Evolutionary conservation across 257 asterid genomes (phyloP).

Genomic region (Nicotiana undulata): DNA sequence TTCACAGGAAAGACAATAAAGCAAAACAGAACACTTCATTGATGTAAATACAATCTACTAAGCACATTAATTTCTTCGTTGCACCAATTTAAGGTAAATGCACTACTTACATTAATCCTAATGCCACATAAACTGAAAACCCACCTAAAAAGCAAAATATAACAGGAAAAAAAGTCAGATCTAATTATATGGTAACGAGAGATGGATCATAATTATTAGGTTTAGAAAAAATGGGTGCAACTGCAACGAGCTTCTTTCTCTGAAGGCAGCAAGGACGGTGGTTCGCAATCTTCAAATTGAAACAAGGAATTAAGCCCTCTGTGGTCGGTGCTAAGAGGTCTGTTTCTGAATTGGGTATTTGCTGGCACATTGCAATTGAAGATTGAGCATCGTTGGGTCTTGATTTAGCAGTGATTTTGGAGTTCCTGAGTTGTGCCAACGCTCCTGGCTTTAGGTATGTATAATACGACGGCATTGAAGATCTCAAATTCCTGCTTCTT

Average conservation of each 20-base stretch:
- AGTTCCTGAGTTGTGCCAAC: constrained; percentile 47
- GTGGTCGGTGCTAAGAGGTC: constrained; percentile 15
- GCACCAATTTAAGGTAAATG: not conserved
- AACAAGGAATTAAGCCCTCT: constrained; percentile 39
- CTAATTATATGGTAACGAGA: not conserved
- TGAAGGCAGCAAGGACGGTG: constrained; percentile 38
- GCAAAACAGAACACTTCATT: not conserved
- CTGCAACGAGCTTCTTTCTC: constrained; percentile 46
- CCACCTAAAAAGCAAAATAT: not conserved
- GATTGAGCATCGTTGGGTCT: constrained; percentile 27
- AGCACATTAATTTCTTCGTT: not conserved
- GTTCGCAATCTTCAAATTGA: constrained; percentile 28
- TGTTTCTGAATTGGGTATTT: constrained; percentile 13
- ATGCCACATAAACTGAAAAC: not conserved
- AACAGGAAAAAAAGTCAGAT: not conserved
- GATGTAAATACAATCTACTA: not conserved
- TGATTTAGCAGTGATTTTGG: constrained; percentile 50
- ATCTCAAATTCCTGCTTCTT: not conserved
- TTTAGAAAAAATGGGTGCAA: constrained; percentile 36
- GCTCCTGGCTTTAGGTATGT: constrained; percentile 62
- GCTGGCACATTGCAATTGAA: constrained; percentile 32
- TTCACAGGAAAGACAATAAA: not conserved
- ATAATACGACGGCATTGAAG: constrained; percentile 17
- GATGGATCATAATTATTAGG: constrained; percentile 12
- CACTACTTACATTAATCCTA: not conserved